phyloP scores from a whole-genome alignment of 164 flowering plant species.

The Stephania cephalantha region DNA sequence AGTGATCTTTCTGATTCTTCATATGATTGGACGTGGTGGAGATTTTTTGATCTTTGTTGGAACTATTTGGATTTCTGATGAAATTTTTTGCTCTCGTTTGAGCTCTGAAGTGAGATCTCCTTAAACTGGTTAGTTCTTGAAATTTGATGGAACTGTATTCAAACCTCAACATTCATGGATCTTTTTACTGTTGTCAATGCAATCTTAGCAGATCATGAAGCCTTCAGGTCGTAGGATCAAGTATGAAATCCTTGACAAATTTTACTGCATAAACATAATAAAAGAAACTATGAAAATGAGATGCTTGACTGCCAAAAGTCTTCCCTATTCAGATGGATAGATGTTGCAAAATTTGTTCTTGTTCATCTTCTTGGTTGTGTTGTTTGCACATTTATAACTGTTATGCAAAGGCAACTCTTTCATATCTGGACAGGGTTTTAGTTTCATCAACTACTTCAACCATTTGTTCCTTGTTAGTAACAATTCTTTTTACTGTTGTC shows the following conservation, averaged over 20 bases:
- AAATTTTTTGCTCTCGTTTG: not conserved
- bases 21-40: not conserved
- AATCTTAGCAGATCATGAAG: not conserved
- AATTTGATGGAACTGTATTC: not conserved
- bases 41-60: not conserved
- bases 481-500: slow-evolving; percentile 5
- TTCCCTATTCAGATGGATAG: not conserved
- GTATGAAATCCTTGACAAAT: not conserved
- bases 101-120: not conserved
- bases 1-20: not conserved
- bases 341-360: too few relatives aligned
- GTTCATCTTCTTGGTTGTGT: too few relatives aligned
- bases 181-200: not conserved
- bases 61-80: not conserved
- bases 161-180: not conserved
- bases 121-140: not conserved
- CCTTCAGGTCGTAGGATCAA: not conserved
- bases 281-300: not conserved
- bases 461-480: not conserved
- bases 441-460: not conserved
- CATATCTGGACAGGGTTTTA: not conserved
- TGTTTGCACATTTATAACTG: too few relatives aligned
- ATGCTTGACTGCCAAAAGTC: not conserved
- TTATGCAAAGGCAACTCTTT: too few relatives aligned
- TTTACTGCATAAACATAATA: not conserved